phyloP scores from a whole-genome alignment of 1,284 basidiomycete species.

The Gymnopus androsaceus region DNA sequence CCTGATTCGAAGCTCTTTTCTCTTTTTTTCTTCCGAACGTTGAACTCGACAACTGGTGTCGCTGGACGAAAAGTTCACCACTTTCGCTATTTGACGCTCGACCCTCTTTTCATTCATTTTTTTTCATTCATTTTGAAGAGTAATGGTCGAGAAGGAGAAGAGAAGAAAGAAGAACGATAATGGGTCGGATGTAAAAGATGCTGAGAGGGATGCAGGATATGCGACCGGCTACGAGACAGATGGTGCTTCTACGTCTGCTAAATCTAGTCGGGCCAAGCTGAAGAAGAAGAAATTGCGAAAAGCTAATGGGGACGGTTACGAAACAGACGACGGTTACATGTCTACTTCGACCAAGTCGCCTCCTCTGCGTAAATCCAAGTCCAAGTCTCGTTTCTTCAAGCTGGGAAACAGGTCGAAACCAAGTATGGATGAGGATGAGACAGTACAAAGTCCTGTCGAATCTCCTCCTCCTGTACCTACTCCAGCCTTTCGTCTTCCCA shows the following conservation, averaged over 20 bases:
- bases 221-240: constrained; percentile 15
- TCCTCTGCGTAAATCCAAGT: constrained; percentile 20
- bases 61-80: constrained; percentile 4
- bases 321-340: constrained; percentile 43
- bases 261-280: constrained; percentile 6
- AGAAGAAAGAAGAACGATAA: background rate
- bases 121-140: background rate
- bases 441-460: constrained; percentile 11
- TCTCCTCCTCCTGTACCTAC: constrained; percentile 38
- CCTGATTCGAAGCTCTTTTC: too few relatives aligned
- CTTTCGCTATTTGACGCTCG: background rate
- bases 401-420: constrained; percentile 28
- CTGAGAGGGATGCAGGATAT: constrained; percentile 4
- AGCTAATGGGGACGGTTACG: constrained; percentile 28
- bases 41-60: constrained; percentile 7
- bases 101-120: background rate
- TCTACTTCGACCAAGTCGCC: constrained; percentile 36
- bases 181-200: background rate
- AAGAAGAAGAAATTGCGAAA: constrained; percentile 14
- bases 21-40: background rate
- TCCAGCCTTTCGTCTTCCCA: constrained; percentile 43
- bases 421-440: constrained; percentile 10
- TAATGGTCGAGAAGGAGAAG: constrained; percentile 8
- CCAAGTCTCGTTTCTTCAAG: constrained; percentile 25
- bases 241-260: constrained; percentile 3